Conservation (phyloP, 495 filamentous ascomycete genomes). For the Aspergillus bridgeri region DNA sequence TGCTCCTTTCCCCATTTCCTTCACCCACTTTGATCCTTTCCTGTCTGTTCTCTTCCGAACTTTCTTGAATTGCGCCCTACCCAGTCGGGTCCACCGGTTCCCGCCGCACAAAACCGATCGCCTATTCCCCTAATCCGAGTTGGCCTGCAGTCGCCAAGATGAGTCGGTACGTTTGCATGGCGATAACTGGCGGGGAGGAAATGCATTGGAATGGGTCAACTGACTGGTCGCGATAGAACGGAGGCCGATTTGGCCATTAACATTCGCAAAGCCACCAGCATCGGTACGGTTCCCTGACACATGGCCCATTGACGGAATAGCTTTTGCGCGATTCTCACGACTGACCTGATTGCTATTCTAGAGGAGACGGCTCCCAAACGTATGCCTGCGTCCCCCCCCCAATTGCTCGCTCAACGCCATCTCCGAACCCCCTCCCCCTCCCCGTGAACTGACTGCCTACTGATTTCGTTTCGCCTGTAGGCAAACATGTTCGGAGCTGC, state of each 20-base stretch:
- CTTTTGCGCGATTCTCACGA: background rate
- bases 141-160: constrained; percentile 28
- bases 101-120: constrained; percentile 15
- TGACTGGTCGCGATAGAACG: constrained; percentile 53
- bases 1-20: background rate
- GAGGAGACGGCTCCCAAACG: constrained; percentile 96
- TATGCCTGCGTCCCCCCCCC: constrained; percentile 31
- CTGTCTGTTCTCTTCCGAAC: constrained; percentile 8
- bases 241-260: constrained; percentile 92
- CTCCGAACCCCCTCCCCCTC: background rate
- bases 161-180: constrained; percentile 40
- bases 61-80: constrained; percentile 21
- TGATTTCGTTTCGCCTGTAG: constrained; percentile 33
- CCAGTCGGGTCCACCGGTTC: constrained; percentile 23
- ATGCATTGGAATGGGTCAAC: background rate
- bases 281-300: constrained; percentile 47
- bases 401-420: background rate
- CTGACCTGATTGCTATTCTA: constrained; percentile 33
- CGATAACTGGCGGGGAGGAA: background rate
- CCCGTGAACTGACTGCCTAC: background rate
- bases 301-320: background rate
- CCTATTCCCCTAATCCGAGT: constrained; percentile 19
- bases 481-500: constrained; percentile 95
- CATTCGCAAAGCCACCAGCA: constrained; percentile 94
- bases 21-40: background rate